Conservation (phyloP, 2,329 filamentous ascomycete species). For the Leptographium procerum region DNA sequence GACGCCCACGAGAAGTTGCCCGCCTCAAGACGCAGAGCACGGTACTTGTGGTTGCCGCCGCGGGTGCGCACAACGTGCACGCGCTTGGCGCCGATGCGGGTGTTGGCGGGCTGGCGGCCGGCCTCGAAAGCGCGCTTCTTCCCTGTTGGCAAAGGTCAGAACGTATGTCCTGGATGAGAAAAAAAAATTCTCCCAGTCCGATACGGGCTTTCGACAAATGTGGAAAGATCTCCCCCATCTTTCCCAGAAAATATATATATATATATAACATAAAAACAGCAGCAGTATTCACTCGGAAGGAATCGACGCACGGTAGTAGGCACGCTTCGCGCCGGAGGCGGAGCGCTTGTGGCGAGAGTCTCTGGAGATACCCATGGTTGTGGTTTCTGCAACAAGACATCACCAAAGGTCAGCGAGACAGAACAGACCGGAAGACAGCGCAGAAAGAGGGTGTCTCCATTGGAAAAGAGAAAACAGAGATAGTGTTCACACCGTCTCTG, state of each 20-base stretch:
- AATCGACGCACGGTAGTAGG: conserved; percentile 68
- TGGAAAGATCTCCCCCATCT: conserved; percentile 11
- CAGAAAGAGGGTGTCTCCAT: background rate
- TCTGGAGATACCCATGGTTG: conserved; percentile 99
- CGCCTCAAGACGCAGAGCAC: conserved; percentile 93
- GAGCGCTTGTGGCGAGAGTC: conserved; percentile 99
- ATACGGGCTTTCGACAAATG: conserved; percentile 61
- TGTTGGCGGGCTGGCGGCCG: conserved; percentile 98
- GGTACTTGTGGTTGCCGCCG: conserved; percentile 98
- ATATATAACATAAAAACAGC: background rate
- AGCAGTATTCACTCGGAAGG: conserved; percentile 9
- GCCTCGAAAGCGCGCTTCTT: conserved; percentile 99
- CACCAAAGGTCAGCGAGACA: background rate
- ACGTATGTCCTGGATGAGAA: conserved; percentile 43
- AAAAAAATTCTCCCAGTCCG: conserved; percentile 18
- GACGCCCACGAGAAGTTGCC: conserved; percentile 99
- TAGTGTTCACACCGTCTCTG: background rate
- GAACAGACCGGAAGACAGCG: background rate
- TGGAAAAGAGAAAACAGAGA: background rate
- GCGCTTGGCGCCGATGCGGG: conserved; percentile 72
- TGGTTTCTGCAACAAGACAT: conserved; percentile 42
- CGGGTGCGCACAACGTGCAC: conserved; percentile 31
- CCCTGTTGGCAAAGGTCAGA: conserved; percentile 65
- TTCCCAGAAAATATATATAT: conserved; percentile 18
- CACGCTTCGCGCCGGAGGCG: conserved; percentile 95